A percentile compares a stretch with the other conserved stretches of the same genome.
phyloP scores from a whole-genome alignment of 495 filamentous ascomycete species.

The Neurospora sp. region DNA sequence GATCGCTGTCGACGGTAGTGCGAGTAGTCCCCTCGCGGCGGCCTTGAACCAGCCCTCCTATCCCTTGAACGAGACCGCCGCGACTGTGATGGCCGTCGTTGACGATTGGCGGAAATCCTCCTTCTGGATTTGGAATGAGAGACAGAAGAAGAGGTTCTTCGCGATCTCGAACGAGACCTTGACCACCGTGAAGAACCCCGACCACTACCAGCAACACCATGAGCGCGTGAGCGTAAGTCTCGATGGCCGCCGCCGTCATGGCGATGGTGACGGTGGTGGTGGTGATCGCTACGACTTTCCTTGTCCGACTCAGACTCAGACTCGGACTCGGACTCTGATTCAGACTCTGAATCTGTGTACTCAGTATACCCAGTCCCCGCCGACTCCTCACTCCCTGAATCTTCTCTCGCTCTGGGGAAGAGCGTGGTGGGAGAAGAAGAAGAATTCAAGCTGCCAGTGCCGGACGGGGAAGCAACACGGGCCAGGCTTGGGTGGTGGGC shows the following conservation, averaged over 20 bases:
- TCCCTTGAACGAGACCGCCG: too few relatives aligned
- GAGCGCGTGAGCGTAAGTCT: background rate
- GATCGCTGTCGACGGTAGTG: too few relatives aligned
- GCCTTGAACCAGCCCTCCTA: too few relatives aligned
- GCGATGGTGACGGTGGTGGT: too few relatives aligned
- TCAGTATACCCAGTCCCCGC: background rate
- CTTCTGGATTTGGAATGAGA: background rate
- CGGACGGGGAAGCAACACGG: background rate
- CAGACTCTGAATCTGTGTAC: background rate
- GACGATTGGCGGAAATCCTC: background rate
- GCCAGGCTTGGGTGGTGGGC: background rate
- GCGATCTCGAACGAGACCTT: background rate
- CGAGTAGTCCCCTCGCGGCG: too few relatives aligned
- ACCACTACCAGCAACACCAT: background rate
- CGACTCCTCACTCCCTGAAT: background rate
- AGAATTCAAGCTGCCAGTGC: background rate
- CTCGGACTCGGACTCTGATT: background rate
- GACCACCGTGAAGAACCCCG: background rate
- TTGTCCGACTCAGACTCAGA: background rate
- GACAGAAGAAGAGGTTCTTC: background rate
- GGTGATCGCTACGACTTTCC: too few relatives aligned
- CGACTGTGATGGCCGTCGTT: background rate
- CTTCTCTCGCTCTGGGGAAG: background rate
- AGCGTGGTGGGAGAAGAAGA: background rate
- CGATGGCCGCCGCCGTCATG: background rate